Base-by-base conservation (phyloP, 345 rosid genomes). In the Brassica juncea region DNA sequence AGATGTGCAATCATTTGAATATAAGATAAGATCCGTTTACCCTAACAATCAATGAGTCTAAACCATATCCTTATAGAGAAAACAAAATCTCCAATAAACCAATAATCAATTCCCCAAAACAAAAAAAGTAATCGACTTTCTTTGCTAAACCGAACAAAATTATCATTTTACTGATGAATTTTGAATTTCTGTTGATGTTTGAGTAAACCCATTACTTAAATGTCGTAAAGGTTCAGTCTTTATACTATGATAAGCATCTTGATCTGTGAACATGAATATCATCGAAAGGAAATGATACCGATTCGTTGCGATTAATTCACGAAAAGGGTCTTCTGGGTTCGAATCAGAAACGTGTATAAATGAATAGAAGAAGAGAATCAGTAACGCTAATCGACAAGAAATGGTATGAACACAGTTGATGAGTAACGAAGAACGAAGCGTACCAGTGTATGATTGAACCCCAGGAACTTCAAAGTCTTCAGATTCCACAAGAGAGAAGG, bases 61-160 rank as follows among this genome's bases (percentile, higher is more conserved):
- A 73, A 34, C 34, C 66, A 60, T 52, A 80, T 8, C 74, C 70
- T 8, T 58, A 68, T 61, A 69, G 68, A 73, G 79, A 35, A 78
- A 68, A 59, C 3, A 16, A 60, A 73, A 80, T 10, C 39, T 19
- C 10, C 64, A 49, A 68, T 14, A 47, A 79, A 74, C 14, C 61
- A 28, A 55, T 14, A 54, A 55, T 70, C 31, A 57, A 54, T 28
- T 42, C 25, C 54, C 31, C 5, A 15, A 15, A 16, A 8, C 7
- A 0, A 34, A 47, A n/a, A 34, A 23, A 59, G n/a, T 21, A 0
- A 55, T 61, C 66, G 19, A 73, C 5, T 19, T 68, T 73, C 16
- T 71, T 66, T 39, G 34, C 1, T 19, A 30, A 78, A 66, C 71
- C 49, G 60, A 54, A 4, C 30, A 0, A 15, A 49, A 58, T 30